Percentiles rank a stretch among this genome's conserved stretches.
phyloP scores from a whole-genome alignment of 768 basidiomycete species.

The Fomitopsis pulvina region DNA sequence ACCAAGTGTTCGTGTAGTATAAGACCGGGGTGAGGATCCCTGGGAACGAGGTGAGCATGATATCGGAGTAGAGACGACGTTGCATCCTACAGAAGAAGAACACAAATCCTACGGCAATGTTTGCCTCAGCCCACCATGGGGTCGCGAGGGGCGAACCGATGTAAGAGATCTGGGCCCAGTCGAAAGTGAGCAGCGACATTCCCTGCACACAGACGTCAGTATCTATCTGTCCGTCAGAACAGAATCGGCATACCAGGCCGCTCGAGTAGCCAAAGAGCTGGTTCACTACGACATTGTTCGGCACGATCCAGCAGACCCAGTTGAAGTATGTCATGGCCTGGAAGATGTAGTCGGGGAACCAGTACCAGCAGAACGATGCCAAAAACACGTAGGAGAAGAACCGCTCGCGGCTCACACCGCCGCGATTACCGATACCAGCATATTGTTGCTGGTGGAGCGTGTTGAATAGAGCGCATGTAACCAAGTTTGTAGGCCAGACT shows the following conservation, averaged over 20 bases:
- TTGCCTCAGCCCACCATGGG: conserved; percentile 78
- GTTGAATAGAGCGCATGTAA: conserved; percentile 71
- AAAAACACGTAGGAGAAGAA: conserved; percentile 69
- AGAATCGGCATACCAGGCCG: conserved; percentile 2
- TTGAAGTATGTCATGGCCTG: conserved; percentile 79
- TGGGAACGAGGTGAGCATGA: conserved; percentile 7
- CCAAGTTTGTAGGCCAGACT: conserved; percentile 72
- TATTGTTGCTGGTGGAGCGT: conserved; percentile 69
- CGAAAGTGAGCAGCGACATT: conserved; percentile 71
- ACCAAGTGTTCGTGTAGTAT: conserved; percentile 33
- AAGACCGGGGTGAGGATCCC: conserved; percentile 35
- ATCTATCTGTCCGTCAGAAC: background rate
- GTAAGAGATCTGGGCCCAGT: conserved; percentile 70
- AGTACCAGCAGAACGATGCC: conserved; percentile 52
- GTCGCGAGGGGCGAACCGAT: conserved; percentile 59
- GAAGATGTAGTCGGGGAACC: conserved; percentile 76
- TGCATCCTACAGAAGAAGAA: conserved; percentile 34
- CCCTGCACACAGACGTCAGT: conserved; percentile 10
- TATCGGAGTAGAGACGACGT: background rate
- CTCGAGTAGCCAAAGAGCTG: conserved; percentile 50
- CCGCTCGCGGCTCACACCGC: conserved; percentile 63
- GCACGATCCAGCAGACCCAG: conserved; percentile 61
- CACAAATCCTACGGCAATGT: conserved; percentile 43
- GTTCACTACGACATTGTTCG: conserved; percentile 32
- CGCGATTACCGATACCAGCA: conserved; percentile 51